phyloP scores from a whole-genome alignment of 257 asterid genomes.

The Echites panduratus region DNA sequence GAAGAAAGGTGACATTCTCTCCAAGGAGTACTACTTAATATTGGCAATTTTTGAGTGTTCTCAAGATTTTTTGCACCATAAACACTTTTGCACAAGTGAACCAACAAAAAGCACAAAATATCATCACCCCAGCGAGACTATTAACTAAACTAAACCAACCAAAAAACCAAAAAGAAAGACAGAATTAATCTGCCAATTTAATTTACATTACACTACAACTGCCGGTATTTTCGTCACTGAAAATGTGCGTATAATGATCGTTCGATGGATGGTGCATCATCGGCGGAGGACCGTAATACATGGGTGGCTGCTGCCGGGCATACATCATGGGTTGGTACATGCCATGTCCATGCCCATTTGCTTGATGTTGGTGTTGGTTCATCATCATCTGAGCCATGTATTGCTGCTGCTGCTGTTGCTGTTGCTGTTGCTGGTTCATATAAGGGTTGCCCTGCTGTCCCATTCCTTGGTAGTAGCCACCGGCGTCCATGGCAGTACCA shows the following conservation, averaged over 20 bases:
- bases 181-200: slow-evolving; percentile 15
- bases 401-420: slow-evolving; percentile 15
- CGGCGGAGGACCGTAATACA: slow-evolving; percentile 41
- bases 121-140: neutral
- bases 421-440: slow-evolving; percentile 25
- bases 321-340: slow-evolving; percentile 49
- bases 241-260: slow-evolving; percentile 48
- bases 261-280: slow-evolving; percentile 33
- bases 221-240: slow-evolving; percentile 74
- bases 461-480: slow-evolving; percentile 34
- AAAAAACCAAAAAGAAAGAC: slow-evolving; percentile 3
- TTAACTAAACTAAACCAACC: neutral
- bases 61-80: neutral
- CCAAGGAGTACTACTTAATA: neutral
- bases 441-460: slow-evolving; percentile 49
- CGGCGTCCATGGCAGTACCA: slow-evolving; percentile 23
- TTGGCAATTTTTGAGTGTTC: neutral
- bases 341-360: slow-evolving; percentile 27
- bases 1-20: neutral
- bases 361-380: neutral
- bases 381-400: slow-evolving; percentile 32
- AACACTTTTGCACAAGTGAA: neutral
- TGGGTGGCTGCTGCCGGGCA: slow-evolving; percentile 30
- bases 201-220: slow-evolving; percentile 63
- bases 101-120: slow-evolving; percentile 8